Evolutionary conservation across 169 alveolate genomes (phyloP), one percentile per base, ranked within the genome.

Genomic region (Eimeria zaria): DNA sequence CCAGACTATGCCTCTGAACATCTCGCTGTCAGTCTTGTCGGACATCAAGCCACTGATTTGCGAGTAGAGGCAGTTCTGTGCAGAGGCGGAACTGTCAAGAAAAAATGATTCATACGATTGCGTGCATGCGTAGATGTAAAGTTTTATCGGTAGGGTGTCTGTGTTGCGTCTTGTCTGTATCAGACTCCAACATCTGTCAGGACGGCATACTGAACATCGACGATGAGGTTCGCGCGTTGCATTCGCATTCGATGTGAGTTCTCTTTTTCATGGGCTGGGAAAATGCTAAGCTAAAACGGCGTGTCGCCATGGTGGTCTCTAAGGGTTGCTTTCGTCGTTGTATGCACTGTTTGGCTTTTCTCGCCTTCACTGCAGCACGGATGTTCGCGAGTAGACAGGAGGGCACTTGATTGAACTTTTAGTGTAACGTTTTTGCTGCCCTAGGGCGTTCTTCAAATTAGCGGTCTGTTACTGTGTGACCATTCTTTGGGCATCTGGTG

Each of bases 161-260:
- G 48, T 18, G 39, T n/a, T 14, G 60, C 24, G 11, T 69, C 48
- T 69, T 62, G 73, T 62, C 41, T 60, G 39, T 30, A 0, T 36
- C 78, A 85, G 92, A 85, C 41, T 60, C 60, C 60, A 85, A 36
- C 58, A 36, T 85, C 46, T 85, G 74, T 33, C 92, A 85, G 60
- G 69, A 85, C 92, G 80, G 92, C 81, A 36, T 36, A 24, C 18
- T 85, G 46, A 80, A 58, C 3, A 85, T 58, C 36, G 92, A 85
- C 92, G 80, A 85, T 9, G 92, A 85, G 78, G 46, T 39, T 41
- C 92, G 78, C 33, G 58, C 80, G 53, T 85, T 46, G 30, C 92
- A 85, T 6, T 85, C 64, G 30, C 92, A 85, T 6, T 85, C 80
- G 39, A 62, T 60, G 92, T 85, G 64, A 62, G 92, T 39, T 22